These are phyloP conservation scores for Trypanosoma boissoni DNA, from an alignment of 208 protist species.

Conservation along the genomic window DNA sequence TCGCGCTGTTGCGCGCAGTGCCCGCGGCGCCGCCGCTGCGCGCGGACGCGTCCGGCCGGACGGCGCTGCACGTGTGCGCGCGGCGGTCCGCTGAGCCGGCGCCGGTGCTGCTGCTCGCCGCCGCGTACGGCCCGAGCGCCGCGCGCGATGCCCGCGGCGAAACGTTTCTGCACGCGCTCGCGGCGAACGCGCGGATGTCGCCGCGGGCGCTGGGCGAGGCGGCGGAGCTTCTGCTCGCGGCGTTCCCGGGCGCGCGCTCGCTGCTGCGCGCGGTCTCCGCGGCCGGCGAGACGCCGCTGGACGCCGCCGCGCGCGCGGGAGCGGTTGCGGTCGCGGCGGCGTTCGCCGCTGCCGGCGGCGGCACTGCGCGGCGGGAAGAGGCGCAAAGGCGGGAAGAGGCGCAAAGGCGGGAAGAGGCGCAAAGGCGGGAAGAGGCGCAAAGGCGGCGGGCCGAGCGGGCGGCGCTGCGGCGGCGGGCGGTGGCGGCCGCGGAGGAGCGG, in stretches of 20 bases:
- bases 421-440: neutral
- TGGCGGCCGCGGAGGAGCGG: conserved; percentile 2
- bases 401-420: neutral
- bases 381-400: neutral
- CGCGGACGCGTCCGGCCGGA: conserved; percentile 37
- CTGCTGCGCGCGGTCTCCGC: conserved; percentile 35
- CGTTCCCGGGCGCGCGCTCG: conserved; percentile 4
- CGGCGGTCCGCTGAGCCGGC: conserved; percentile 20
- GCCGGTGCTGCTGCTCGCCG: conserved; percentile 41
- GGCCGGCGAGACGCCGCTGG: conserved; percentile 36
- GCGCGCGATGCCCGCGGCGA: conserved; percentile 23
- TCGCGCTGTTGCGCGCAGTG: conserved; percentile 29
- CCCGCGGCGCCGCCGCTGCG: conserved; percentile 19
- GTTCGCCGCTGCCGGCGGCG: too few species aligned
- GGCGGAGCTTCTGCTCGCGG: conserved; percentile 41
- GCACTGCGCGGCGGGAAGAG: neutral
- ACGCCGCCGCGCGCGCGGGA: conserved; percentile 25
- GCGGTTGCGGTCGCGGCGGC: too few species aligned
- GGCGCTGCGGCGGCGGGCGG: neutral
- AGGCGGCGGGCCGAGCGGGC: neutral
- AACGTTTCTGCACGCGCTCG: conserved; percentile 62
- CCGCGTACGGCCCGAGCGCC: conserved; percentile 36
- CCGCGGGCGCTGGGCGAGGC: conserved; percentile 26
- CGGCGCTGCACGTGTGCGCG: conserved; percentile 48
- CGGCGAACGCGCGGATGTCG: conserved; percentile 35